Evolutionary conservation across 495 filamentous ascomycete species (phyloP), one percentile per base, ranked within the genome.

Genomic region (Tuber umbilicatum): DNA sequence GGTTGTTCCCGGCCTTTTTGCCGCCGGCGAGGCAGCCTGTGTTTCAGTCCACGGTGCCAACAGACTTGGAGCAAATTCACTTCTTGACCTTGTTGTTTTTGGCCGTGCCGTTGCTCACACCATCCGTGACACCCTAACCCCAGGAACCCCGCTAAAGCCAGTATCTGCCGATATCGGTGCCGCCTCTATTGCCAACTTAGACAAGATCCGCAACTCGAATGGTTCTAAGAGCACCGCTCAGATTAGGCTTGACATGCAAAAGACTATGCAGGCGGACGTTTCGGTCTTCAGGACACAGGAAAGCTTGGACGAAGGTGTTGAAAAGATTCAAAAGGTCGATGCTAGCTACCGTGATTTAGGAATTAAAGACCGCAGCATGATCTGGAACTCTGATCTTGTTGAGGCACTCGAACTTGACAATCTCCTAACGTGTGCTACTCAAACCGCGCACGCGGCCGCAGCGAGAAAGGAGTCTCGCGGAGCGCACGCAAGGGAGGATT

Each of bases 1-100:
- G 88, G 90, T 96, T 79, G 95, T 98, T 31, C 93, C 93, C 73
- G 94, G 94, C 84, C 90, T 98, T 75, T 98, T 94, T 82, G 94
- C 94, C 78, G 97, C 93, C 83, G 94, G 94, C 86, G 94, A 98
- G 87, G 93, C 94, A 79, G 95, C 94, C 80, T 97, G 92, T 83
- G 94, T 98, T 78, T 97, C 94, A 37, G 94, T 97, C 79, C 94
- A 98, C 86, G 95, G 95, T 81, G 95, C 95, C 79, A 99, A 97
- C 88, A 91, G 95, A 83, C 89, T 99, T 67, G 94, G 94, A 80
- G 94, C 94, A 85, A 97, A 98, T 89, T 97, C 95, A 70, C 92
- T 98, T 72, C 91, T 98, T 72, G 94, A 98, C 86, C 87, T 97
- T 80, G 91, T 98, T 81, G 95, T 97, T 78, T 98, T 98, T 83